Base-by-base conservation (phyloP, 179 eudicot species). In the Beta macrorhiza region DNA sequence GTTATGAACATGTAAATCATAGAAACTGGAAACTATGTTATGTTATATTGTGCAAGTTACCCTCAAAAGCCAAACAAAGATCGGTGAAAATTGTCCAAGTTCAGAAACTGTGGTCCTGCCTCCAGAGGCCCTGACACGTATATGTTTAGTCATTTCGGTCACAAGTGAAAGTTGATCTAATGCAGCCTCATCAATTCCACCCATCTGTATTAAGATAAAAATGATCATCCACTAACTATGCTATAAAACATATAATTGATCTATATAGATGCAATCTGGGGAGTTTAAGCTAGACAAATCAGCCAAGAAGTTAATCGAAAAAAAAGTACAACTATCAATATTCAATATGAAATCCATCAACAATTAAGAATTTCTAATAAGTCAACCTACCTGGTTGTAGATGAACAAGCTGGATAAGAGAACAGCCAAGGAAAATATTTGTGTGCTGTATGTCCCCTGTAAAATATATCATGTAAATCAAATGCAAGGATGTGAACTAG, bases 361-460 rank as follows among this genome's bases (percentile, higher is more conserved):
- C 70, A 45, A 55, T 56, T 37, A 71, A 32, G 51, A 47, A 51
- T 32, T 14, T 32, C 45, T 14, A 37, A 29, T 5, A 75, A 75
- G 32, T 67, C 25, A 3, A 2, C 78, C 45, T 71, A 94, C 99
- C 98, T 97, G 99, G 86, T 97, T 97, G 83, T 93, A 97, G 74
- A 97, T 83, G 83, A 97, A 97, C 97, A 94, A 90, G 91, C 98
- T 94, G 62, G 99, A 97, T 74, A 97, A 85, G 20, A 94, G 97
- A 72, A 97, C 97, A 77, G 98, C 97, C 87, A 97, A 70, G 61
- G 99, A 91, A 83, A 94, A 94, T 83, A 97, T 94, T 80, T 97
- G 99, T 75, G 97, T 89, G 88, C 99, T 97, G 87, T 97, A 97
- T 42, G 97, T 94, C 82, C 97, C 98, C 99, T 97, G 98, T 12